These are phyloP conservation scores for Wickerhamiella alocasiicola DNA, from an alignment of 805 yeast species.

Conservation along the genomic window DNA sequence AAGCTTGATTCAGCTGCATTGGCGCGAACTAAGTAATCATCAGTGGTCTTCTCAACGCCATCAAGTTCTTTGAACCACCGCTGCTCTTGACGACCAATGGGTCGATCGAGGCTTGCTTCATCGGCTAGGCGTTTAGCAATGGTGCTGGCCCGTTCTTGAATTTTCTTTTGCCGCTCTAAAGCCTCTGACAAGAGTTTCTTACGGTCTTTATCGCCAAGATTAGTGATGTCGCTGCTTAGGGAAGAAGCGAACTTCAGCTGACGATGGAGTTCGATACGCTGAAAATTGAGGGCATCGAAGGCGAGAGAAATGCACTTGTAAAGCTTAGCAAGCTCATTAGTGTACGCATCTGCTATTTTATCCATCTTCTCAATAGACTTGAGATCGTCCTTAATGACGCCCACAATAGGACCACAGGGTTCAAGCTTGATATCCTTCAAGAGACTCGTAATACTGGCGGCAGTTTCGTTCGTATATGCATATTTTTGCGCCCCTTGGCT, in stretches of 20 bases:
- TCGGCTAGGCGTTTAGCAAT: not conserved
- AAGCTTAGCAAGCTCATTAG: slow-evolving; percentile 22
- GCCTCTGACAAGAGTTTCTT: not conserved
- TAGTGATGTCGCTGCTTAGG: slow-evolving; percentile 16
- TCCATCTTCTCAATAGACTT: slow-evolving; percentile 20
- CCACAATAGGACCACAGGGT: slow-evolving; percentile 15
- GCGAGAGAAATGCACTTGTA: slow-evolving; percentile 29
- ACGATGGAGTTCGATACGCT: slow-evolving; percentile 32
- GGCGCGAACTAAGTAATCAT: not conserved
- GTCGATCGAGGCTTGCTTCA: not conserved
- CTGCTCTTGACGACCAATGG: slow-evolving; percentile 6
- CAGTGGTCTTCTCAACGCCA: not conserved
- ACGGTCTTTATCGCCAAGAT: slow-evolving; percentile 7
- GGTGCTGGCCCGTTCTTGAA: not conserved
- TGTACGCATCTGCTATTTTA: slow-evolving; percentile 17
- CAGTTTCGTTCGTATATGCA: not conserved
- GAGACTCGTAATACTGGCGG: not conserved
- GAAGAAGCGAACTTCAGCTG: slow-evolving; percentile 29
- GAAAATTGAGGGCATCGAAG: slow-evolving; percentile 30
- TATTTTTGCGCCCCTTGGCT: not conserved
- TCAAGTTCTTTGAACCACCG: slow-evolving; percentile 9
- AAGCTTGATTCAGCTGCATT: not conserved
- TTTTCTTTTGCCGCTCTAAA: not conserved
- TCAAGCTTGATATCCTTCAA: slow-evolving; percentile 7
- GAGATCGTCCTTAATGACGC: slow-evolving; percentile 20